Conservation (phyloP, 805 yeast genomes). For the Cyberlindnera euphorbiiphila region DNA sequence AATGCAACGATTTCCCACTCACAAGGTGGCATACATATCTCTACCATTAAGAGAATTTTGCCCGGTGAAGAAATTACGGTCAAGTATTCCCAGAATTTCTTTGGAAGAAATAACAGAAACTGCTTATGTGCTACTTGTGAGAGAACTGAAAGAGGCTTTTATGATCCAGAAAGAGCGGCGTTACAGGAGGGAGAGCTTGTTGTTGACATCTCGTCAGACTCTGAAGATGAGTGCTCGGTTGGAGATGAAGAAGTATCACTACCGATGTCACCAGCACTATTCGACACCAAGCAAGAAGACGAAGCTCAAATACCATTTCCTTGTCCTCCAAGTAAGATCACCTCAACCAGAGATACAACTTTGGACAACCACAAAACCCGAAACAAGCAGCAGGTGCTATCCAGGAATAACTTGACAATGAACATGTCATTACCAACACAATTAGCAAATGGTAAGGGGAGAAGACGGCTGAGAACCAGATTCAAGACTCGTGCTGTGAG, state of each 20-base stretch:
- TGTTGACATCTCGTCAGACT: conserved; percentile 3
- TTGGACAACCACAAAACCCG: no score
- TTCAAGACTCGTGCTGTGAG: background rate
- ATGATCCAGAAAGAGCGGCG: conserved; percentile 17
- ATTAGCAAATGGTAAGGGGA: conserved; percentile 9
- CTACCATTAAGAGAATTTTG: conserved; percentile 32
- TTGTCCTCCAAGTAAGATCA: no score
- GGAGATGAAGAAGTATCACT: no score
- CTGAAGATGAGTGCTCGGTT: conserved; percentile 1
- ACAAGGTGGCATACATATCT: conserved; percentile 30
- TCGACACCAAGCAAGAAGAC: no score
- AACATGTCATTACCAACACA: no score
- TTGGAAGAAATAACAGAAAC: conserved; percentile 39
- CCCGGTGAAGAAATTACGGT: conserved; percentile 48
- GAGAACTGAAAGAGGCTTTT: conserved; percentile 29
- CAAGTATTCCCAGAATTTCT: conserved; percentile 38
- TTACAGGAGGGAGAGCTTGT: background rate
- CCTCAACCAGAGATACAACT: no score
- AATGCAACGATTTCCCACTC: conserved; percentile 36
- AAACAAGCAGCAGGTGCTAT: no score
- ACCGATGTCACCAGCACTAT: no score
- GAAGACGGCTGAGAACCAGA: conserved; percentile 16
- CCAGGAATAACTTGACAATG: no score
- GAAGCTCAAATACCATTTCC: no score
- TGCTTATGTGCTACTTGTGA: conserved; percentile 46